phyloP scores from a whole-genome alignment of 2,329 filamentous ascomycete genomes.

The Periglandula ipomoeae region DNA sequence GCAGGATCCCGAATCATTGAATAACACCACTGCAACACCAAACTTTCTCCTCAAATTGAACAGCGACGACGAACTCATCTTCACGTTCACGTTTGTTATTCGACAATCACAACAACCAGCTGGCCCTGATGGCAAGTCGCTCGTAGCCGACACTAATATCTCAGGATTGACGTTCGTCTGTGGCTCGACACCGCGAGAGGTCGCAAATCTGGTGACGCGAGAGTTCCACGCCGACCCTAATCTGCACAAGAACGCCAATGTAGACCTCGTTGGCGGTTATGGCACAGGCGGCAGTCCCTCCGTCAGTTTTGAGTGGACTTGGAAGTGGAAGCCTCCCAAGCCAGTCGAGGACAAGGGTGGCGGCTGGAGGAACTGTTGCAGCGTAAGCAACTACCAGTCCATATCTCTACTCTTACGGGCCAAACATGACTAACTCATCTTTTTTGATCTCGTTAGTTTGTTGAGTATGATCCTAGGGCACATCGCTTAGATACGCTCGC shows the following conservation, averaged over 20 bases:
- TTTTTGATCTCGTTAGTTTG: conserved; percentile 49
- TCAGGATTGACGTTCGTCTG: conserved; percentile 89
- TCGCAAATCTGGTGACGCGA: conserved; percentile 87
- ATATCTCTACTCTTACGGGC: neutral
- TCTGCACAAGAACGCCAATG: conserved; percentile 92
- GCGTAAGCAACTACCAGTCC: conserved; percentile 37
- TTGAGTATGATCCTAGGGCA: conserved; percentile 91
- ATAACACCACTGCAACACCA: conserved; percentile 40
- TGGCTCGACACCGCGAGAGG: conserved; percentile 73
- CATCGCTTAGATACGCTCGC: conserved; percentile 83
- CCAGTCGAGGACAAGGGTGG: conserved; percentile 69
- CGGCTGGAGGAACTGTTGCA: conserved; percentile 94
- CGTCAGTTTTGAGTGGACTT: conserved; percentile 87
- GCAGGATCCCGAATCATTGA: conserved; percentile 66
- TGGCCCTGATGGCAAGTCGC: conserved; percentile 39
- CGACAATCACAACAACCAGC: conserved; percentile 38
- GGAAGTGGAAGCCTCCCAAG: conserved; percentile 95
- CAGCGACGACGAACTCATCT: conserved; percentile 86
- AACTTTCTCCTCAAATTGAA: conserved; percentile 77
- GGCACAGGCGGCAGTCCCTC: conserved; percentile 73
- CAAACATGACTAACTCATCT: neutral
- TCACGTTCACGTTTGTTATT: conserved; percentile 86
- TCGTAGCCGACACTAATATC: conserved; percentile 61
- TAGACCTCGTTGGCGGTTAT: conserved; percentile 89
- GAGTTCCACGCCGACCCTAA: conserved; percentile 98